Evolutionary conservation across 148 eudicot genomes (phyloP).

Genomic region (Rhododendron ferrugineum): DNA sequence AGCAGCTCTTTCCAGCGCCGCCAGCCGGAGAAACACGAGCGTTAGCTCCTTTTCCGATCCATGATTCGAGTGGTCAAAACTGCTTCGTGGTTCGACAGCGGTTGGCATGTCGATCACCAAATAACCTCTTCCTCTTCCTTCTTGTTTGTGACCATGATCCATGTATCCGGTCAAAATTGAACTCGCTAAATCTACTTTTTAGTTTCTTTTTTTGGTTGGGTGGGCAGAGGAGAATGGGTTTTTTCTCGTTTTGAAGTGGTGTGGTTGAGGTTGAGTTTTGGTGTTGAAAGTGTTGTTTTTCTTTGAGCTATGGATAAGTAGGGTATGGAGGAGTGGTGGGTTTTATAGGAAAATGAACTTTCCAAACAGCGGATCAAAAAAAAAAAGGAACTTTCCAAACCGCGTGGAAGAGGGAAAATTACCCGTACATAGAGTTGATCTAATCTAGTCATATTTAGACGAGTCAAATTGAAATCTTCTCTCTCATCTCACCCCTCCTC

Average conservation of each 20-base stretch:
- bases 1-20: conserved; percentile 71
- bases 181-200: not conserved
- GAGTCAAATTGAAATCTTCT: too few species aligned
- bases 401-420: conserved; percentile 18
- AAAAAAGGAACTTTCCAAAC: too few species aligned
- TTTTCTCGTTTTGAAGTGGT: not conserved
- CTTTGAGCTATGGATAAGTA: not conserved
- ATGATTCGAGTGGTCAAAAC: conserved; percentile 16
- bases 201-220: not conserved
- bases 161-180: conserved; percentile 1
- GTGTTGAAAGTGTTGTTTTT: not conserved
- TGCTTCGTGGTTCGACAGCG: conserved; percentile 34
- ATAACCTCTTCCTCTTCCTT: conserved; percentile 24
- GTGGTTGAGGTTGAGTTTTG: not conserved
- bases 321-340: not conserved
- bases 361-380: conserved; percentile 8
- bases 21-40: conserved; percentile 72
- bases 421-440: too few species aligned
- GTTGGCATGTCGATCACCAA: conserved; percentile 31
- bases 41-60: conserved; percentile 77
- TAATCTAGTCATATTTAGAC: too few species aligned
- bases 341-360: conserved; percentile 14
- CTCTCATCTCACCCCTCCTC: too few species aligned
- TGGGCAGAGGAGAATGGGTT: not conserved
- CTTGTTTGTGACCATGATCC: conserved; percentile 14